A percentile compares a stretch with the other conserved stretches of the same genome.
Evolutionary conservation across 192 early-diverging fungal species (phyloP).

Genomic region (Rhizophagus sp.): DNA sequence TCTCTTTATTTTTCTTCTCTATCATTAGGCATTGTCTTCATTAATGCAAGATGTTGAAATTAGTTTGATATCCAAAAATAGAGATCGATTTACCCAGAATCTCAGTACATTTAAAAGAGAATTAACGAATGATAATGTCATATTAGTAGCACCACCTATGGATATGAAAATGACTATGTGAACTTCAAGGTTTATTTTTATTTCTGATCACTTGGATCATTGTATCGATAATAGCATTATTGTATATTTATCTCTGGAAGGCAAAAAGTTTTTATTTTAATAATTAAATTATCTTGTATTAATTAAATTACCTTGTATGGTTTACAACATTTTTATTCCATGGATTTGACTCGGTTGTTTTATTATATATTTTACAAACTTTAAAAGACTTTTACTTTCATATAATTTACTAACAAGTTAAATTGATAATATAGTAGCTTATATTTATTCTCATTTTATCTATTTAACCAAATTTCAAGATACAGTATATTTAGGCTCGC

Average conservation of each 20-base stretch:
- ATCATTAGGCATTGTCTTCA: slow-evolving; percentile 45
- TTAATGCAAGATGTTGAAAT: slow-evolving; percentile 66
- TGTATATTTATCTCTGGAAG: background rate
- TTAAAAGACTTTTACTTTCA: no score
- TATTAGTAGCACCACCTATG: slow-evolving; percentile 22
- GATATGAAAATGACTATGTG: slow-evolving; percentile 27
- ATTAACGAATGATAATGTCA: slow-evolving; percentile 30
- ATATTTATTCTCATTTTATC: background rate
- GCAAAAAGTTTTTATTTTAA: background rate
- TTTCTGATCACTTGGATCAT: background rate
- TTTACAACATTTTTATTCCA: no score
- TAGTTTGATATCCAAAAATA: slow-evolving; percentile 51
- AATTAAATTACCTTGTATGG: background rate
- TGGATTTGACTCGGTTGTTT: background rate
- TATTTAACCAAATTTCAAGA: background rate
- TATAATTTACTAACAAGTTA: background rate
- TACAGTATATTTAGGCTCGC: background rate
- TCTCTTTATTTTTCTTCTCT: background rate
- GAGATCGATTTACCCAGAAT: slow-evolving; percentile 71
- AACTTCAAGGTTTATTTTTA: background rate
- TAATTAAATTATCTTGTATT: background rate
- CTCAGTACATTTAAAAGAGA: slow-evolving; percentile 53
- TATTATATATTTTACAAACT: no score
- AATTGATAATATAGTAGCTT: background rate
- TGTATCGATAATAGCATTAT: background rate